These are phyloP conservation scores for Saturnispora ahearnii DNA, from an alignment of 805 yeast species.

Conservation along the genomic window DNA sequence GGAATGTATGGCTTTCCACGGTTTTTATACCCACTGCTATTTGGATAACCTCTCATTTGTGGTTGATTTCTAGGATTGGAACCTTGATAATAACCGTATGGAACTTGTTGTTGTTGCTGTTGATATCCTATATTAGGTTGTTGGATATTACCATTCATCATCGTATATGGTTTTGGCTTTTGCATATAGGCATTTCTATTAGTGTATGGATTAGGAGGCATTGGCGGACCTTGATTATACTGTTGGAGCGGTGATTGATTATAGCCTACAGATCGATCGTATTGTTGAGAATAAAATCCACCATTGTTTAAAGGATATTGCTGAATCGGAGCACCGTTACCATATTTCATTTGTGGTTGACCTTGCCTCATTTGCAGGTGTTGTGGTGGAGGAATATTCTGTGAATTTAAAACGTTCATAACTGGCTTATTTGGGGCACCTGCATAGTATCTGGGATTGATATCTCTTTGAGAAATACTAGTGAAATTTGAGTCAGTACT, in stretches of 20 bases:
- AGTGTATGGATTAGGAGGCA: constrained; percentile 8
- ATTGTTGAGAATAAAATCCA: not conserved
- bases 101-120: constrained; percentile 3
- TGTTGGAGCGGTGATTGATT: not conserved
- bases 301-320: not conserved
- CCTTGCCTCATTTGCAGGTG: not conserved
- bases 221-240: constrained; percentile 14
- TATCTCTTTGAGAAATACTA: constrained; percentile 69
- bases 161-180: constrained; percentile 3
- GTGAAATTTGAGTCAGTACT: constrained; percentile 51
- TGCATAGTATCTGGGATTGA: constrained; percentile 47
- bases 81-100: not conserved
- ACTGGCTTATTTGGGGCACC: constrained; percentile 20
- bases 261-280: not conserved
- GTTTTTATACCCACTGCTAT: not conserved
- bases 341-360: not conserved
- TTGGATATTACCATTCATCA: not conserved
- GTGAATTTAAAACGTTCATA: not conserved
- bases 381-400: not conserved
- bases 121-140: not conserved
- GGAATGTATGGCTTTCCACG: constrained; percentile 11
- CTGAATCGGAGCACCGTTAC: not conserved
- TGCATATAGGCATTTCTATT: constrained; percentile 1
- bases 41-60: constrained; percentile 3
- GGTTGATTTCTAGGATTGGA: constrained; percentile 8